Base-by-base conservation (phyloP, 305 asterid genomes). In the Euphrasia arctica region DNA sequence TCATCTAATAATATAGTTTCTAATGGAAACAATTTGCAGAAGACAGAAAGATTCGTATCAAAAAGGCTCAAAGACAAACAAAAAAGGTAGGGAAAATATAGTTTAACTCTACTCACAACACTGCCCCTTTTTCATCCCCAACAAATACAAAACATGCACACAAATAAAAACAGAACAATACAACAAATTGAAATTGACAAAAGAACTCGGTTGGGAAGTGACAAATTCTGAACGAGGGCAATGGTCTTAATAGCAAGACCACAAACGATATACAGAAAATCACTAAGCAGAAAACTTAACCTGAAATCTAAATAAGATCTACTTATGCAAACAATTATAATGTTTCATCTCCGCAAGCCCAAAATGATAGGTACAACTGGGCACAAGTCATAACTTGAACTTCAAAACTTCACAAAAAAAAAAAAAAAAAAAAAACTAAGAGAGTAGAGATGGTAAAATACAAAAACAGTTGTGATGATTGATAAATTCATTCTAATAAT, bases 341-440 rank as follows among this genome's bases (percentile, higher is more conserved):
- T 45, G 34, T 36, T 63, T 13, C n/a, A 25, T 42, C 60, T 64
- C 66, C 22, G 4, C 11, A 71, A 59, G 32, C 31, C 28, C 42
- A 50, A 71, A 14, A 54, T 9, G 14, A 29, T 47, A 47, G 27
- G 58, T 18, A 18, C 22, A 18, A 18, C 22, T 18, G 22, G 22
- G 22, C 22, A 18, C 22, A 18, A 18, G 22, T 18, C 25, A 15
- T 27, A 51, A 39, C 63, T 29, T 64, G 14, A 58, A 43, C 56
- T 14, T 9, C 12, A 60, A 22, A 65, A 65, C 66, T 42, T 50
- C 18, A 32, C 29, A 58, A 49, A 48, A 49, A 14, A 31, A 32
- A 18, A 49, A 58, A 52, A 18, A 18, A 18, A 18, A 18, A 18
- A 18, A 18, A 18, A 18, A 18, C 25, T 15, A 32, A 18, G 28